Conservation (phyloP, 139 green algal genomes). For the Closterium sp. region DNA sequence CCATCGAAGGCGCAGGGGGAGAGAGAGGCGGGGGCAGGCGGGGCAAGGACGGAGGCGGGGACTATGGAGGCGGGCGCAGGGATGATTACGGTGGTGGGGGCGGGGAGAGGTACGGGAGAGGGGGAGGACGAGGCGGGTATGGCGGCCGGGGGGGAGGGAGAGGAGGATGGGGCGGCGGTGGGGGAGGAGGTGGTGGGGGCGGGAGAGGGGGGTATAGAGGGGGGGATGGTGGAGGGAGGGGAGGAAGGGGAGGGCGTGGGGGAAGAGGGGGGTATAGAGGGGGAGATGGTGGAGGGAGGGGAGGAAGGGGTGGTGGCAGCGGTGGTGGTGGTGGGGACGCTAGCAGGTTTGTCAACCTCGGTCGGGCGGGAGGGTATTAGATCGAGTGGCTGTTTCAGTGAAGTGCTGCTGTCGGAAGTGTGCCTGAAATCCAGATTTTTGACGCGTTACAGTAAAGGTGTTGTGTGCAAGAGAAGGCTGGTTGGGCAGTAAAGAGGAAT, state of each 20-base stretch:
- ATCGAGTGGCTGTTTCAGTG: background rate
- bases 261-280: background rate
- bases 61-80: constrained; percentile 48
- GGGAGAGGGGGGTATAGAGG: background rate
- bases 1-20: background rate
- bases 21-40: constrained; percentile 23
- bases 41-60: constrained; percentile 24
- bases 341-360: background rate
- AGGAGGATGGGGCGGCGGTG: constrained; percentile 1
- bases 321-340: background rate
- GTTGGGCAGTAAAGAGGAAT: background rate
- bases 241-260: background rate
- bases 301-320: background rate
- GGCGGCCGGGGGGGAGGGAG: constrained; percentile 39
- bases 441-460: no score
- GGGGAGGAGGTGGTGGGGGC: constrained; percentile 12
- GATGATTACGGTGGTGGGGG: constrained; percentile 23
- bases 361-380: background rate
- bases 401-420: background rate
- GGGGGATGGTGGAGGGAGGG: background rate
- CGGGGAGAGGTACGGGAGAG: constrained; percentile 47
- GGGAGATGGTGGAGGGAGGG: background rate
- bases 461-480: background rate
- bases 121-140: constrained; percentile 43
- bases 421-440: background rate